Evolutionary conservation across 805 yeast genomes (phyloP).

Genomic region (Vanderwaltozyma yarrowii): DNA sequence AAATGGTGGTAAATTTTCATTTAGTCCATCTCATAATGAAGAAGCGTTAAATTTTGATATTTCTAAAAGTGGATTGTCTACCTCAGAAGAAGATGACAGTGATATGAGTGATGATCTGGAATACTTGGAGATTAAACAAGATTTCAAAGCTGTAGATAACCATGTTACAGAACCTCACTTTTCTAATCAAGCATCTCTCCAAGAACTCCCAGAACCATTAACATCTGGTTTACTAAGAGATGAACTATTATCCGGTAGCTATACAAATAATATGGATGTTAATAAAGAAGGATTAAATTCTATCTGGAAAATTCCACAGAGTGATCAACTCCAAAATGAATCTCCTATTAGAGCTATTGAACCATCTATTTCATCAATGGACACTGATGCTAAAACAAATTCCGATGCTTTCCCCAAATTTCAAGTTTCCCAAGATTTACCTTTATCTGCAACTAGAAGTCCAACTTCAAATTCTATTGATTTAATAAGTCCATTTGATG

Average conservation of each 20-base stretch:
- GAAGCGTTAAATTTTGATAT: slow-evolving; percentile 26
- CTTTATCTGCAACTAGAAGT: neutral
- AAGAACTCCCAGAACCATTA: slow-evolving; percentile 9
- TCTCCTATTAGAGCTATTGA: slow-evolving; percentile 14
- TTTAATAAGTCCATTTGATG: neutral
- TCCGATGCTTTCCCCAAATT: slow-evolving; percentile 1
- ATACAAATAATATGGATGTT: slow-evolving; percentile 6
- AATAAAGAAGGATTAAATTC: slow-evolving; percentile 16
- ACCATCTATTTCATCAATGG: neutral
- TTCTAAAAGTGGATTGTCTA: slow-evolving; percentile 22
- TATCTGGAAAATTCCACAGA: slow-evolving; percentile 20
- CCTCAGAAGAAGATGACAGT: slow-evolving; percentile 26
- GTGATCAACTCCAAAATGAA: slow-evolving; percentile 11
- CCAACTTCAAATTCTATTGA: neutral
- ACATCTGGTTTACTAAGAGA: slow-evolving; percentile 7
- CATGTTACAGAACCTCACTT: slow-evolving; percentile 12
- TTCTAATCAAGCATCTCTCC: slow-evolving; percentile 7
- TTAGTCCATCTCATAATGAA: slow-evolving; percentile 22
- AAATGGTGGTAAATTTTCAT: slow-evolving; percentile 79
- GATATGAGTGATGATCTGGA: slow-evolving; percentile 22
- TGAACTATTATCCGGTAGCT: slow-evolving; percentile 5
- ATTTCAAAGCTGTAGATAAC: slow-evolving; percentile 12
- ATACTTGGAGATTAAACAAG: slow-evolving; percentile 11
- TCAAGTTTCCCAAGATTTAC: neutral
- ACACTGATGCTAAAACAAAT: neutral